phyloP scores from a whole-genome alignment of 192 early-diverging fungal species.

The Obelidium mucronatum region DNA sequence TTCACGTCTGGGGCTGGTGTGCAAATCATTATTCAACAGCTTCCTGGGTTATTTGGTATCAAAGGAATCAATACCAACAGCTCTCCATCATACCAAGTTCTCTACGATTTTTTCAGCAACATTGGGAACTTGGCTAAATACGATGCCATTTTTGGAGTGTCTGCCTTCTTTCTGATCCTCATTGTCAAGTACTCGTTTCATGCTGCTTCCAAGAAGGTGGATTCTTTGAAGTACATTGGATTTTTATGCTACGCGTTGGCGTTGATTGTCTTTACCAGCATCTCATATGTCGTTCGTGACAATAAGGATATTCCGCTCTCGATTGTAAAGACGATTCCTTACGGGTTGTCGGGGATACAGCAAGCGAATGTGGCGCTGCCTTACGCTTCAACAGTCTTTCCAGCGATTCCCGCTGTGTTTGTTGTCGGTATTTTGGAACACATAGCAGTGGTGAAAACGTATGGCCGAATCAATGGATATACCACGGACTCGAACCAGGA shows the following conservation, averaged over 20 bases:
- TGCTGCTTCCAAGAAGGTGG: not conserved
- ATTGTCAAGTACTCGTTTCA: conserved; percentile 41
- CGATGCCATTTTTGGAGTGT: conserved; percentile 66
- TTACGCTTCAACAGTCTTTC: conserved; percentile 59
- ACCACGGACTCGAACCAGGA: conserved; percentile 86
- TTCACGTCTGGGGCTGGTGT: conserved; percentile 87
- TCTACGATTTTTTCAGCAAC: conserved; percentile 66
- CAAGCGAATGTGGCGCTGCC: not conserved
- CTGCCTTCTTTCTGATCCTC: conserved; percentile 50
- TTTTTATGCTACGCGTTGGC: conserved; percentile 77
- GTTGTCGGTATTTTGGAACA: conserved; percentile 89
- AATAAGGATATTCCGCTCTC: conserved; percentile 41
- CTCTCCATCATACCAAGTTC: conserved; percentile 75
- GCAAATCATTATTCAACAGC: conserved; percentile 82
- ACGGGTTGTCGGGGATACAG: conserved; percentile 64
- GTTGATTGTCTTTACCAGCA: conserved; percentile 75
- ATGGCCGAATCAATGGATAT: conserved; percentile 86
- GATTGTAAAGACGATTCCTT: conserved; percentile 75
- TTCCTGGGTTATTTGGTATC: conserved; percentile 81
- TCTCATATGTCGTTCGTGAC: conserved; percentile 71
- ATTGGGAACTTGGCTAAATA: conserved; percentile 45
- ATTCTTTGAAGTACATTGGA: conserved; percentile 70
- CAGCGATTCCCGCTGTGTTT: conserved; percentile 64
- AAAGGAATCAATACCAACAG: conserved; percentile 73
- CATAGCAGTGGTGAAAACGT: conserved; percentile 85